A percentile compares a stretch with the other conserved stretches of the same genome.
Conservation (phyloP, 2,329 filamentous ascomycete species). For the Elsinoe perseae region DNA sequence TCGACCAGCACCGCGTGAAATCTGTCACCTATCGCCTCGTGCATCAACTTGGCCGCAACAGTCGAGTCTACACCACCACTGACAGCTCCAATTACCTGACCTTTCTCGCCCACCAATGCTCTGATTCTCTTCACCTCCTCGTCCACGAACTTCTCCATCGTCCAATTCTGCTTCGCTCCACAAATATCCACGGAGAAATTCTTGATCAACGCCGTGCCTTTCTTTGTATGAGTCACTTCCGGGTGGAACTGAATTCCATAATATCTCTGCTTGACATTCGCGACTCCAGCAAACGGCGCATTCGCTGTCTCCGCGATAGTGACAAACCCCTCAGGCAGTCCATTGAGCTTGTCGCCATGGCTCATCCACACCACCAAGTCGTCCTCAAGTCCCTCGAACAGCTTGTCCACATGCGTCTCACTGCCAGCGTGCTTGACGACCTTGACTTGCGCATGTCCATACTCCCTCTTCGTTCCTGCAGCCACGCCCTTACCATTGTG, state of each 20-base stretch:
- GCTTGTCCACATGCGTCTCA: slow-evolving; percentile 59
- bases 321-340: slow-evolving; percentile 64
- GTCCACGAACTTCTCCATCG: slow-evolving; percentile 74
- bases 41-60: slow-evolving; percentile 78
- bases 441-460: slow-evolving; percentile 61
- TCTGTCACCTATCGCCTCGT: slow-evolving; percentile 74
- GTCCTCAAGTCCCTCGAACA: slow-evolving; percentile 70
- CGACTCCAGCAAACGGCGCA: slow-evolving; percentile 72
- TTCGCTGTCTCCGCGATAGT: slow-evolving; percentile 69
- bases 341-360: slow-evolving; percentile 76
- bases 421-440: slow-evolving; percentile 50
- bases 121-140: slow-evolving; percentile 76
- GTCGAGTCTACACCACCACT: slow-evolving; percentile 85
- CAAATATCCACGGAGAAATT: slow-evolving; percentile 87
- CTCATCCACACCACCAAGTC: slow-evolving; percentile 74
- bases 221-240: slow-evolving; percentile 66
- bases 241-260: slow-evolving; percentile 88
- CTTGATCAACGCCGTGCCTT: slow-evolving; percentile 61
- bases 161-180: slow-evolving; percentile 68
- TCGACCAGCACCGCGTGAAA: slow-evolving; percentile 82
- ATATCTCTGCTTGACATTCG: slow-evolving; percentile 60
- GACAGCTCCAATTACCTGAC: slow-evolving; percentile 73
- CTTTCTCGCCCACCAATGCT: slow-evolving; percentile 69
- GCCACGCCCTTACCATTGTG: slow-evolving; percentile 59
- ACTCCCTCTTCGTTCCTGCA: slow-evolving; percentile 60